Base-by-base conservation (phyloP, 495 filamentous ascomycete genomes). In the Viridothelium virens region DNA sequence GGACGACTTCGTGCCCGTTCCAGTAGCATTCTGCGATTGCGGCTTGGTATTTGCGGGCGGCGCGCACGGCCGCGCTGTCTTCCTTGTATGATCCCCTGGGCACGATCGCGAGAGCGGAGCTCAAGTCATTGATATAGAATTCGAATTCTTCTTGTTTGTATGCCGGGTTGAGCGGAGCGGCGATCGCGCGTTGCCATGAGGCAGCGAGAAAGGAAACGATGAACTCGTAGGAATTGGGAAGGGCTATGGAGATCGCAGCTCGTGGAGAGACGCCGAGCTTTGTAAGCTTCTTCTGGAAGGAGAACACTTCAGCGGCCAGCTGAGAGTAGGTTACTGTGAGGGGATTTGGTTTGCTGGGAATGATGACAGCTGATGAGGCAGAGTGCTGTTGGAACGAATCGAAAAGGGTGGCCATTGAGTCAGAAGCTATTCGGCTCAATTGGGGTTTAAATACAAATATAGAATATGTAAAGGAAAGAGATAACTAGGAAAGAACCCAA, bases 81-180 rank as follows among this genome's bases (percentile, higher is more conserved):
- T 80, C 75, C 18, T 76, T 73, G 69, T 85, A 88, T 16, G 87
- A 85, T 14, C 88, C 90, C 63, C 79, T 78, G 3, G 90, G 88
- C 10, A 93, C 86, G 48, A 93, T 79, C 4, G 88, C 83, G 53
- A 93, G 76, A 46, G 86, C 87, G 10, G 89, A 90, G 70, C 83
- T 88, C 70, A 94, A 81, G 74, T 94, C 90, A 44, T 90, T 86
- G 69, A 93, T 91, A 74, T 92, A 94, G 77, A 94, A 92, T 74
- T 93, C 89, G 73, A 93, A 92, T 74, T 93, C 90, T 37, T 86
- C 85, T 71, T 92, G 88, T 78, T 91, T 92, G 78, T 94, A 93
- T 37, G 85, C 87, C 31, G 89, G 84, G 76, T 93, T 92, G 63
- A 94, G 79, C 2, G 90, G 90, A 3, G 90, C 90, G 31, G 90